Base-by-base conservation (phyloP, 75 land plant species). In the Ceratopteris richardii region DNA sequence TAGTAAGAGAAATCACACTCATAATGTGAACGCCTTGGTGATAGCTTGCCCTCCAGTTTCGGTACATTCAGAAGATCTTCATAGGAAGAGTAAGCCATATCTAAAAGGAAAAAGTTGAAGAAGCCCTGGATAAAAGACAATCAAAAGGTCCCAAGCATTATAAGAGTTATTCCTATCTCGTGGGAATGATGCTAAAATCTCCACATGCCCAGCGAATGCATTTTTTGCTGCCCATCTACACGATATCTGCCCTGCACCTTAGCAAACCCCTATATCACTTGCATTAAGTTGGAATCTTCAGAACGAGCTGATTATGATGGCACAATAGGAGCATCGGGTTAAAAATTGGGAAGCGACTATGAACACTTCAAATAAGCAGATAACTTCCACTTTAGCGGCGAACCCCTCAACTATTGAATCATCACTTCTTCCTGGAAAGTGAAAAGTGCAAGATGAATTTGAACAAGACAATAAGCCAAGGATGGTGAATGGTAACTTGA, bases 241-340 rank as follows among this genome's bases (percentile, higher is more conserved):
- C 74, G 99, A 95, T 69, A 71, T 95, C 10, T 95, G 99, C 62
- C 86, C 85, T 44, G 83, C 93, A 48, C 99, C 97, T 62, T 85
- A 95, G 57, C 70, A 92, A 37, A 44, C 72, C 13, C 69, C 72
- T 10, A 63, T 86, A 0, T 80, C 88, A 19, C 63, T 95, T 62
- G 86, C 79, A 3, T 31, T 1, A 18, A 61, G 70, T 46, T 61
- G 76, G 11, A 31, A 27, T 0, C 10, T 66, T 19, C 57, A 65
- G 36, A 72, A 77, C 16, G 44, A 71, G 24, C 54, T 76, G 12
- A 62, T 87, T 37, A 64, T 90, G 40, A 66, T 95, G 56, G 84
- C 80, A 47, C 97, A 95, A 68, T 65, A 61, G 48, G 31, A 80
- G 22, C 30, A 50, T 18, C 57, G 52, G 60, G 44, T 95, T 30